A percentile compares a stretch with the other conserved stretches of the same genome.
Evolutionary conservation across 768 basidiomycete species (phyloP).

Genomic region (Tricholoma terreum): DNA sequence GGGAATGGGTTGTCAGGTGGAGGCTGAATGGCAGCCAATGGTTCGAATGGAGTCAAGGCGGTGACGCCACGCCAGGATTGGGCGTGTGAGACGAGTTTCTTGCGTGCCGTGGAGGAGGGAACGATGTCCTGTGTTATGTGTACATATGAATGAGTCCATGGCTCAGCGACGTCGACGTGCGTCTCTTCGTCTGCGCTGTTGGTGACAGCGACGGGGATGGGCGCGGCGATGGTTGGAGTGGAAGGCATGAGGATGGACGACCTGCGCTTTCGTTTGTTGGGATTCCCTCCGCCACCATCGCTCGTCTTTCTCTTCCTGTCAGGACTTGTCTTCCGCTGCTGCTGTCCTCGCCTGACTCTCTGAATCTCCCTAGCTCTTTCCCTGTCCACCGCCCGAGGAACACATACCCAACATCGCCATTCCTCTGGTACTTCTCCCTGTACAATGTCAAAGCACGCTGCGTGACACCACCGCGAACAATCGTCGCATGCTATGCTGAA

Average conservation of each 20-base stretch:
- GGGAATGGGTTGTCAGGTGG: too few relatives aligned
- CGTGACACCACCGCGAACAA: conserved; percentile 78
- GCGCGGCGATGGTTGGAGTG: conserved; percentile 18
- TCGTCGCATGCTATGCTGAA: conserved; percentile 78
- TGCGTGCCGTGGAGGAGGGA: conserved; percentile 39
- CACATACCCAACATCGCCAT: conserved; percentile 74
- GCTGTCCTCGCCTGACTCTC: conserved; percentile 33
- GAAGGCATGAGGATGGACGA: conserved; percentile 18
- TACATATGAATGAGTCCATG: conserved; percentile 43
- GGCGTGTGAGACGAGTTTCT: conserved; percentile 55
- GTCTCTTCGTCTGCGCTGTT: conserved; percentile 38
- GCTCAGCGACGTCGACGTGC: conserved; percentile 48
- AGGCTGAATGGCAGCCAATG: conserved; percentile 3
- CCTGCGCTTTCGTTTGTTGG: conserved; percentile 25
- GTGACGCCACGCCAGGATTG: conserved; percentile 66
- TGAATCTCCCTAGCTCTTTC: conserved; percentile 47
- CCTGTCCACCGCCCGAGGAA: conserved; percentile 45
- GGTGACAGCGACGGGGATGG: too few relatives aligned
- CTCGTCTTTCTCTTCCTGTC: conserved; percentile 35
- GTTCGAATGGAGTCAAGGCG: conserved; percentile 34
- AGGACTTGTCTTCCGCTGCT: conserved; percentile 31
- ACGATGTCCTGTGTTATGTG: conserved; percentile 46
- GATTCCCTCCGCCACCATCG: conserved; percentile 35
- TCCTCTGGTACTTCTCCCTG: conserved; percentile 64
- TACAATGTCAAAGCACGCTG: conserved; percentile 67